Evolutionary conservation across 140 eudicot species (phyloP), one percentile per base, ranked within the genome.

Genomic region (Eryngium alpinum): DNA sequence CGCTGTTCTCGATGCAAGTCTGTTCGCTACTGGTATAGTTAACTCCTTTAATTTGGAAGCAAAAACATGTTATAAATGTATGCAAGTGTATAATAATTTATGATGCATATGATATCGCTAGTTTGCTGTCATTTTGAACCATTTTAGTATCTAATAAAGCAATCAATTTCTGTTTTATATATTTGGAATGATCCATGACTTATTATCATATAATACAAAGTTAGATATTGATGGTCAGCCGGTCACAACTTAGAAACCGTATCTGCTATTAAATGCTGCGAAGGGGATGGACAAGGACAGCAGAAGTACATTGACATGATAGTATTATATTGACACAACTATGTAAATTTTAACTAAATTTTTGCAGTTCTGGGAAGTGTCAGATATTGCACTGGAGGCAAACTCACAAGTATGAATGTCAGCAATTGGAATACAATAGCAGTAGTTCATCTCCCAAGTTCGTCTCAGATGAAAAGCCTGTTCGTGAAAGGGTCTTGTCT

Each of bases 371-470:
- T 74, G 97, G 98, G 77, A 94, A 87, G 88, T 91, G 97, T 84
- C 98, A 94, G 77, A 94, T 94, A 86, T 82, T 89, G 78, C 97
- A 94, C 78, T 94, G 98, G 98, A 90, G 98, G 86, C 91, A 86
- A 83, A 90, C 87, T 85, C 98, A 94, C 88, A 94, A 90, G 85
- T 92, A 86, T 1, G 97, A 91, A 79, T 94, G 98, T 81, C 96
- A 86, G 73, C 91, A 77, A 77, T 66, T 88, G 82, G 97, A 83
- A 52, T 63, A 79, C 86, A 83, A 80, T 67, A 79, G 84, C 80
- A 53, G 84, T 50, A 78, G 86, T 80, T 81, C 87, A 67, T 91
- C 90, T 72, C 87, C 83, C 66, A 87, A 78, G 77, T 79, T 84
- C 65, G 63, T 81, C 29, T 81, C 84, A 62, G 80, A 59, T 62